Conservation (phyloP, 495 filamentous ascomycete species). For the Amniculicola lignicola region DNA sequence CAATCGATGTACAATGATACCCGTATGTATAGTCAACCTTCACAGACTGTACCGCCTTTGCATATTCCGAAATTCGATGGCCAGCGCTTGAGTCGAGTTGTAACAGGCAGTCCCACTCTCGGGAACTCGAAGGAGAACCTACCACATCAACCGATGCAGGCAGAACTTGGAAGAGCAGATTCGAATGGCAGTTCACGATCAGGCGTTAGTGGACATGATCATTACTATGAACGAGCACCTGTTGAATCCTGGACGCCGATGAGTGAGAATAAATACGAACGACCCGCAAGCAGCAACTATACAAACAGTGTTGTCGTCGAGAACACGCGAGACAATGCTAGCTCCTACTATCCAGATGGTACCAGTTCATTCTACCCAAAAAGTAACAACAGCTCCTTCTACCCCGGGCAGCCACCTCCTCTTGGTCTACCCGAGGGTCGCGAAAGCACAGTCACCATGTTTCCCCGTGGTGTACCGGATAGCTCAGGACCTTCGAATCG, state of each 20-base stretch:
- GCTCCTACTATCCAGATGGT: slow-evolving; percentile 36
- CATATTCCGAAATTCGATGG: slow-evolving; percentile 46
- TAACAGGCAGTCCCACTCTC: slow-evolving; percentile 66
- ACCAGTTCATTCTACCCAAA: slow-evolving; percentile 29
- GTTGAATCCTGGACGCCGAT: slow-evolving; percentile 31
- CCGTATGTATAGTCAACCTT: slow-evolving; percentile 44
- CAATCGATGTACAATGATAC: slow-evolving; percentile 53
- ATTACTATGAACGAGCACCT: slow-evolving; percentile 13
- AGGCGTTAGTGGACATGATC: slow-evolving; percentile 18
- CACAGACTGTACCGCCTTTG: slow-evolving; percentile 54
- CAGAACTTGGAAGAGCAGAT: slow-evolving; percentile 41
- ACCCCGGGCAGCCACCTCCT: slow-evolving; percentile 7
- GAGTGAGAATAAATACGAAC: slow-evolving; percentile 34
- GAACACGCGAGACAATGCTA: slow-evolving; percentile 21
- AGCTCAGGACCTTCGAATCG: background rate
- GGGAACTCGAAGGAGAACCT: slow-evolving; percentile 41
- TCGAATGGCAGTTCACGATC: slow-evolving; percentile 27
- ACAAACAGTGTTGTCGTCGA: slow-evolving; percentile 47
- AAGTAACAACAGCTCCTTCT: slow-evolving; percentile 26
- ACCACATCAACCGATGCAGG: slow-evolving; percentile 44
- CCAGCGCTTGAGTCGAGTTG: slow-evolving; percentile 57
- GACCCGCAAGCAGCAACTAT: slow-evolving; percentile 61
- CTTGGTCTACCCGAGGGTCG: slow-evolving; percentile 28
- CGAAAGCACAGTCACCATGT: slow-evolving; percentile 41
- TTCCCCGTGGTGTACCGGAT: slow-evolving; percentile 37